Evolutionary conservation across 495 filamentous ascomycete genomes (phyloP), one percentile per base, ranked within the genome.

Genomic region (Penicillium samsonianum): DNA sequence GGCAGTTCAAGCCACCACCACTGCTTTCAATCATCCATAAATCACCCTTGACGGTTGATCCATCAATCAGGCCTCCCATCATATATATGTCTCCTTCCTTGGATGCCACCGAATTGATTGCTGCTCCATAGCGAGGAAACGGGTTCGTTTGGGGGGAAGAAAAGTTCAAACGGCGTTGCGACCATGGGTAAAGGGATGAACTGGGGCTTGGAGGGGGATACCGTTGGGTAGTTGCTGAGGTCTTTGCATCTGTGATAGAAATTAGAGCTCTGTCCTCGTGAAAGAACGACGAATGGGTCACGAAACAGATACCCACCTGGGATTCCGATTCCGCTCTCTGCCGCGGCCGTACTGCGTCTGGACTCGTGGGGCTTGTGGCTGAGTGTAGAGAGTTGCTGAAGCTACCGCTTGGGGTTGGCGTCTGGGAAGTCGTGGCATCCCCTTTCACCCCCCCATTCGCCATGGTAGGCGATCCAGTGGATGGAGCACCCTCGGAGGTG

Each of bases 1-100:
- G 94, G 69, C 95, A 97, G 5, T 90, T 84, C 74, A 98, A 82
- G 61, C 83, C 90, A n/a, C 84, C 84, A 23, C 78, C 80, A 40
- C 88, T 91, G 58, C 90, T 89, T 73, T 99, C 95, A 40, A 98
- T 88, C 85, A 97, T 89, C 95, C 95, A 99, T 42, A 99, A 72
- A 73, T 99, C 95, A 26, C 95, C 95, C 65, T 96, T 96, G 14
- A 98, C 94, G 0, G 90, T 96, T 9, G 90, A 89, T 42, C 92
- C 92, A 67, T 95, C 91, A 63, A 98, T 90, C 53, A 99, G 73
- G 43, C 95, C 95, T 42, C 95, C 95, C 93, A 99, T 98, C 64
- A 99, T 81, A 65, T 98, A 99, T 46, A 99, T 89, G 66, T 95
- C 90, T 45, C 95, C 95, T 73, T 99, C 95, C 71, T 97, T 98